Conservation (phyloP, 2,329 filamentous ascomycete genomes). For the Fonsecaea pugnacius region DNA sequence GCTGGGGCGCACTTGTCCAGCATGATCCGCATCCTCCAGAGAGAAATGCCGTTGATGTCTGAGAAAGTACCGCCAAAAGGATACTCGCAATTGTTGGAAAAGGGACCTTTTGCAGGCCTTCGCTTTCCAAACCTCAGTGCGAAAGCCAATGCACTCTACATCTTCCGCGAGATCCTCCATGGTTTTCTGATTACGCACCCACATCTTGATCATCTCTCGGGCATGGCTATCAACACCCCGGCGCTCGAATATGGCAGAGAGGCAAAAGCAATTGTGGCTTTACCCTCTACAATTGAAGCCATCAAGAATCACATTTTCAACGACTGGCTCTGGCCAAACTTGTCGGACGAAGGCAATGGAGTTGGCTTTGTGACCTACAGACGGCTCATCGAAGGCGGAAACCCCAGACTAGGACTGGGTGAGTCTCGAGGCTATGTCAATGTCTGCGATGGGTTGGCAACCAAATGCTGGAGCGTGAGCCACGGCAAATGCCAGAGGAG, state of each 20-base stretch:
- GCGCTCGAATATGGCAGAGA: slow-evolving; percentile 74
- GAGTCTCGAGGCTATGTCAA: slow-evolving; percentile 83
- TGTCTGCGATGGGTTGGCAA: slow-evolving; percentile 83
- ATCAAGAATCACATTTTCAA: slow-evolving; percentile 97
- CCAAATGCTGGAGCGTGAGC: slow-evolving; percentile 83
- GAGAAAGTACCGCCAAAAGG: slow-evolving; percentile 38
- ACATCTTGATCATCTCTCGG: slow-evolving; percentile 93
- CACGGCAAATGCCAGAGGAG: slow-evolving; percentile 86
- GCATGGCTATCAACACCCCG: slow-evolving; percentile 91
- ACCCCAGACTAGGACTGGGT: slow-evolving; percentile 78
- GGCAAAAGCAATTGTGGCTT: slow-evolving; percentile 82
- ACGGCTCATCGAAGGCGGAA: slow-evolving; percentile 84
- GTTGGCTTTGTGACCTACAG: slow-evolving; percentile 91
- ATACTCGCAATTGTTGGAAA: slow-evolving; percentile 40
- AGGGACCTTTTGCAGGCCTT: slow-evolving; percentile 80
- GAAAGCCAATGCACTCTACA: slow-evolving; percentile 77
- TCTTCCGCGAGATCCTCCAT: slow-evolving; percentile 79
- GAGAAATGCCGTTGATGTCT: slow-evolving; percentile 49
- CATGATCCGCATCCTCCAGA: slow-evolving; percentile 77
- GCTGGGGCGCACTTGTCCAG: slow-evolving; percentile 86
- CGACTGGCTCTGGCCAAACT: slow-evolving; percentile 95
- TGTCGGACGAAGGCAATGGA: slow-evolving; percentile 94
- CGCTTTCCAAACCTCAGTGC: slow-evolving; percentile 69
- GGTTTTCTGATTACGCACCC: slow-evolving; percentile 93
- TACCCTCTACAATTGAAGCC: slow-evolving; percentile 86